Evolutionary conservation across 2,329 filamentous ascomycete genomes (phyloP).

Genomic region (Nemania bipapillata): DNA sequence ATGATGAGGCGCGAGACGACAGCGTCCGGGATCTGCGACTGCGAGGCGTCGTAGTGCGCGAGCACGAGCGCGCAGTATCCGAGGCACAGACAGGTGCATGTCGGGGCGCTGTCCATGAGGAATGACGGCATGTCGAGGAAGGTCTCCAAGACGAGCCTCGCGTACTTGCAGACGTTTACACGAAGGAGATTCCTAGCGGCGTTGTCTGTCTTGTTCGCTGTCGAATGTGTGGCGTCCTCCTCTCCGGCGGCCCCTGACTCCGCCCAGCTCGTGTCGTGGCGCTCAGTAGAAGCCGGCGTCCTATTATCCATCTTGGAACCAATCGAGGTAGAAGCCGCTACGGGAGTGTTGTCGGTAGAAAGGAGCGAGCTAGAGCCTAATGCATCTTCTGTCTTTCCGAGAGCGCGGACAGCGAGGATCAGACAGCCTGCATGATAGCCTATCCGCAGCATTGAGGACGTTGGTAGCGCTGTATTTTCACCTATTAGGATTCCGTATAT

Average conservation of each 20-base stretch:
- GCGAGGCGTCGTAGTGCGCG: slow-evolving; percentile 49
- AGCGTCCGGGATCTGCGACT: slow-evolving; percentile 48
- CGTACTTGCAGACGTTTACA: slow-evolving; percentile 47
- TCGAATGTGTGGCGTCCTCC: not conserved
- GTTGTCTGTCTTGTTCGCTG: slow-evolving; percentile 7
- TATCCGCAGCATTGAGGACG: slow-evolving; percentile 51
- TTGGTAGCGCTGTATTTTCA: slow-evolving; percentile 46
- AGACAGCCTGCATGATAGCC: slow-evolving; percentile 52
- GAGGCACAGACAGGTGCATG: slow-evolving; percentile 49
- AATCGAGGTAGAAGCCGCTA: slow-evolving; percentile 3
- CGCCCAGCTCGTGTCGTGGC: not conserved
- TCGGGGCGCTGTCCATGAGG: slow-evolving; percentile 48
- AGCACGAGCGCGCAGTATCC: slow-evolving; percentile 52
- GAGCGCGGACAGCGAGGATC: slow-evolving; percentile 48
- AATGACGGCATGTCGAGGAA: slow-evolving; percentile 51
- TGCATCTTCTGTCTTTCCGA: slow-evolving; percentile 49
- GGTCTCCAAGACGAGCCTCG: slow-evolving; percentile 48
- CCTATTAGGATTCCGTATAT: slow-evolving; percentile 3
- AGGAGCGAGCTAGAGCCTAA: slow-evolving; percentile 47
- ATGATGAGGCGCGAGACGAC: slow-evolving; percentile 47
- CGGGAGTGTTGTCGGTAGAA: slow-evolving; percentile 37
- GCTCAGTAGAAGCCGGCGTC: slow-evolving; percentile 7
- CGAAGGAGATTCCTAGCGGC: slow-evolving; percentile 36
- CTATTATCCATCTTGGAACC: slow-evolving; percentile 14
- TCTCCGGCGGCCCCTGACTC: slow-evolving; percentile 9